Conservation (phyloP, 2,329 filamentous ascomycete genomes). For the Penicillium sp. region DNA sequence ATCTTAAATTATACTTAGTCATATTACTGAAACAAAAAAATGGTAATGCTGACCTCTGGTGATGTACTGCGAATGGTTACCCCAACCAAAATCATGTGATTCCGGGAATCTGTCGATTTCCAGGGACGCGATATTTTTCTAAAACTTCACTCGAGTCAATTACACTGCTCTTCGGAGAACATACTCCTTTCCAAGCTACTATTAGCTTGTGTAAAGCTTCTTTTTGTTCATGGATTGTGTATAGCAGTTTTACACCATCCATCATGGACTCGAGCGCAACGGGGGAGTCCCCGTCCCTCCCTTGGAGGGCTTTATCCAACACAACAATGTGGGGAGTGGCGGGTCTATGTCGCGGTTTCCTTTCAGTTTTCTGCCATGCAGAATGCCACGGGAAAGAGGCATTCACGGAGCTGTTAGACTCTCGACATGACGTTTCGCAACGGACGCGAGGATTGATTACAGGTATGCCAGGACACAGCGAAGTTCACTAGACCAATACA, state of each 20-base stretch:
- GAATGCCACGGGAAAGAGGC: conserved; percentile 73
- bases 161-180: conserved; percentile 7
- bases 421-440: conserved; percentile 62
- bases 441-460: conserved; percentile 79
- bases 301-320: conserved; percentile 71
- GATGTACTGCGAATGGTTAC: conserved; percentile 7
- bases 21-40: background rate
- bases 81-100: conserved; percentile 26
- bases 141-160: conserved; percentile 6
- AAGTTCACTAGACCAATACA: background rate
- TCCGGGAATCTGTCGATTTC: conserved; percentile 14
- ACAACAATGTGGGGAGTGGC: conserved; percentile 72
- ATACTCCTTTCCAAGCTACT: conserved; percentile 8
- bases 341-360: conserved; percentile 68
- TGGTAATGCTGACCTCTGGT: background rate
- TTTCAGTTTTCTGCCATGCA: conserved; percentile 70
- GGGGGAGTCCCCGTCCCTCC: conserved; percentile 43
- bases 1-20: background rate
- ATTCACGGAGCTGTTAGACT: conserved; percentile 74
- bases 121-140: conserved; percentile 13
- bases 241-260: conserved; percentile 24
- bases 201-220: conserved; percentile 3
- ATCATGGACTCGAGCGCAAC: conserved; percentile 44
- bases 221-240: conserved; percentile 25
- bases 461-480: conserved; percentile 49